Conservation (phyloP, 2,329 filamentous ascomycete species). For the Fusarium sacchari region DNA sequence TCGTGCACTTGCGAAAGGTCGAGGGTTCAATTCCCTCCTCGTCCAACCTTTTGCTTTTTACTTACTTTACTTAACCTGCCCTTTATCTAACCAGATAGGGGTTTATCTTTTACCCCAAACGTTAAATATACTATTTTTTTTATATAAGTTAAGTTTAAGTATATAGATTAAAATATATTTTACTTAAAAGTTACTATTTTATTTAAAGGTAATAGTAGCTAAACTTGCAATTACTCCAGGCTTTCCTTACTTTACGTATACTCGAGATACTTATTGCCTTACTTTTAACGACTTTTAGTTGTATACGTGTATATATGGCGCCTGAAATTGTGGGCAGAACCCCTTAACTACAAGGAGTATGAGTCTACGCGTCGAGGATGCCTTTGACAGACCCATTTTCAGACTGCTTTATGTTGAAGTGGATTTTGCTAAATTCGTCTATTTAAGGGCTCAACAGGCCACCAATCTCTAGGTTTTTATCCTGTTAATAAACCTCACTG, state of each 20-base stretch:
- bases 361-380: not conserved
- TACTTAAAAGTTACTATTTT: not conserved
- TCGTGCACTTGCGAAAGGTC: slow-evolving; percentile 18
- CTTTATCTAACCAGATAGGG: not conserved
- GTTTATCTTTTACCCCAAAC: too few relatives aligned
- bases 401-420: not conserved
- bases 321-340: not conserved
- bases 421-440: accelerated
- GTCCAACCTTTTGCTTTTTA: not conserved
- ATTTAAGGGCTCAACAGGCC: not conserved
- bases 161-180: not conserved
- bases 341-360: not conserved
- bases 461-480: not conserved
- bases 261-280: too few relatives aligned
- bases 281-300: not conserved
- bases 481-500: not conserved
- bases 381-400: not conserved
- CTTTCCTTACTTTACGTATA: not conserved
- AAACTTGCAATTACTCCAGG: accelerated
- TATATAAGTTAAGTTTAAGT: not conserved
- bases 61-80: too few relatives aligned
- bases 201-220: not conserved
- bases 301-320: not conserved
- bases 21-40: slow-evolving; percentile 26
- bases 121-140: too few relatives aligned